Conservation (phyloP, 2,329 filamentous ascomycete species). For the Claviceps fusiformis region DNA sequence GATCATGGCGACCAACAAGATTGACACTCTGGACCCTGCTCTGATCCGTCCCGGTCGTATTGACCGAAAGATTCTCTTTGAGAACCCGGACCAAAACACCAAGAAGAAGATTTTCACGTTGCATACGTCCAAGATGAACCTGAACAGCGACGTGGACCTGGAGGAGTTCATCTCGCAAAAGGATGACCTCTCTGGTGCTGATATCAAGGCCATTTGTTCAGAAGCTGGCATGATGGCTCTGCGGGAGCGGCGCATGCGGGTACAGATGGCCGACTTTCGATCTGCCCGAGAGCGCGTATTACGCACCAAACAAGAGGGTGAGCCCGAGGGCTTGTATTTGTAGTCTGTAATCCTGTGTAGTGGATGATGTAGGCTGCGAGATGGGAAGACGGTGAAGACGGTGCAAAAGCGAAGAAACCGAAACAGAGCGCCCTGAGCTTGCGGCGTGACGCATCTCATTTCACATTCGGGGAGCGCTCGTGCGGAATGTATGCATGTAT, state of each 20-base stretch:
- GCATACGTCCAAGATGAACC: constrained; percentile 96
- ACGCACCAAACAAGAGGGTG: constrained; percentile 97
- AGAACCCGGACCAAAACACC: constrained; percentile 67
- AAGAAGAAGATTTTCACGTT: constrained; percentile 96
- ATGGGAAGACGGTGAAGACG: neutral
- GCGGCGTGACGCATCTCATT: neutral
- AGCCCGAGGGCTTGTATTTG: constrained; percentile 97
- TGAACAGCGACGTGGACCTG: constrained; percentile 91
- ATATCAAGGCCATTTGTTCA: constrained; percentile 98
- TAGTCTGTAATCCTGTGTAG: constrained; percentile 34
- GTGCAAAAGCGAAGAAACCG: neutral
- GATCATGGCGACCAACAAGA: constrained; percentile 99
- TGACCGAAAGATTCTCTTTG: constrained; percentile 84
- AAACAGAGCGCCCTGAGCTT: neutral
- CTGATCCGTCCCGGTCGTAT: constrained; percentile 95
- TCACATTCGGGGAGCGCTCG: neutral
- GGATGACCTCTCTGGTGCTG: constrained; percentile 90
- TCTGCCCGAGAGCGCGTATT: constrained; percentile 85
- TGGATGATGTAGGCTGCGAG: neutral
- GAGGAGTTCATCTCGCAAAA: constrained; percentile 98
- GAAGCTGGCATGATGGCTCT: constrained; percentile 91
- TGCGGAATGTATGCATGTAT: neutral
- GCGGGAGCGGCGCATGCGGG: constrained; percentile 89
- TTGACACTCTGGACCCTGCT: constrained; percentile 90
- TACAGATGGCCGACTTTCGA: constrained; percentile 97